Base-by-base conservation (phyloP, 2,329 filamentous ascomycete genomes). In the Xylariales sp. region DNA sequence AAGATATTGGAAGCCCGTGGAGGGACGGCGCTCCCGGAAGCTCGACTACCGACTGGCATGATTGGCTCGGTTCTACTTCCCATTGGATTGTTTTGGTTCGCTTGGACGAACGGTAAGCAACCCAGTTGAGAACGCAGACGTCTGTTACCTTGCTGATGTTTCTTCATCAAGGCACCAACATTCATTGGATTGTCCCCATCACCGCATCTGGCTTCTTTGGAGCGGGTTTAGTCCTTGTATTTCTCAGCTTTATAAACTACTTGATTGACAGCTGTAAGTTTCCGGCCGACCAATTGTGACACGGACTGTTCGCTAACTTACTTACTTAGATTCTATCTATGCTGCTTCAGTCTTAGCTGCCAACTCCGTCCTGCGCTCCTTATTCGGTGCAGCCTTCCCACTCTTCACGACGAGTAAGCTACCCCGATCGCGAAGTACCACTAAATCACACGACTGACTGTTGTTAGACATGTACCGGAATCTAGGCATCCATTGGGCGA, bases 281-380 rank as follows among this genome's bases (percentile, higher is more conserved):
- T n/a, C 24, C 24, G n/a, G 24, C n/a, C 24, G 24, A 27, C n/a
- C n/a, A n/a, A n/a, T n/a, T 27, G 22, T 35, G 16, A 8, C 11
- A 11, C 15, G 7, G 8, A 20, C 10, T 20, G n/a, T 15, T 34
- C 16, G 18, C 32, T 34, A 34, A 34, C 16, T n/a, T n/a, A n/a
- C 12, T 15, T 15, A 8, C 19, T 11, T 22, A 37, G 20, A 37
- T 15, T 8, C 82, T 38, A 84, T 90, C 51, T 91, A 83, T 48
- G 86, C 87, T 1, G 85, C 85, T 1, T 86, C 80, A 0, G 84
- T 83, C 0, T 68, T 89, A 8, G 86, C 86, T 4, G 84, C 84
- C 37, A 88, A 82, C 60, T 73, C 80, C 2, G 78, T 89, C 18
- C 65, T 89, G 10, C 79, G 86, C 45, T 86, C 82, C 0, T 62